Base-by-base conservation (phyloP, 768 basidiomycete species). In the Tephrocybe sp. region DNA sequence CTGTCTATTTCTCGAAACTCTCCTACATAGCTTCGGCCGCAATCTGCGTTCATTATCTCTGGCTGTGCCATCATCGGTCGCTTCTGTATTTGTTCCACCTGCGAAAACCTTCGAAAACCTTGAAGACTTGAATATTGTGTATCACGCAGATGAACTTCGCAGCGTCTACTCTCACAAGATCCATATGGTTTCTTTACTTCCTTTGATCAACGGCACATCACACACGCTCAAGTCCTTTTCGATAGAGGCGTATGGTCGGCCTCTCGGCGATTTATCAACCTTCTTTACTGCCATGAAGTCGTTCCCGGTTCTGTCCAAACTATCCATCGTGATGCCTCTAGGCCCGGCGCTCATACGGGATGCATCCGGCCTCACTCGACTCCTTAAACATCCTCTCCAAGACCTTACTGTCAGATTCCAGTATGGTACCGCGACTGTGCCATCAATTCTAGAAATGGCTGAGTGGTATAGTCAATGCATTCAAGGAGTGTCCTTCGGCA, bases 341-440 rank as follows among this genome's bases (percentile, higher is more conserved):
- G 34, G 45, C 6, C 45, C 45, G 12, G 19, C 32, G 17, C 19
- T 35, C 16, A 10, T 45, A 19, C 32, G 32, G 2, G 34, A 31
- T 38, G 12, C 49, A 45, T 44, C 42, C 26, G 35, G 45, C 17
- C 23, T 42, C 17, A 47, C 36, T 53, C 40, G 40, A 3, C 39
- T 41, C 22, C 35, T 53, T 20, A 34, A 17, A n/a, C 45, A 40
- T 16, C 31, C n/a, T 23, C 16, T 39, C n/a, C 10, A 19, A 12
- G 32, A 35, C 19, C 19, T 45, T 7, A 5, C 12, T 16, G 34
- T 45, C 33, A 17, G 45, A 16, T 33, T 34, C 26, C 13, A 12
- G 23, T 41, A 20, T 17, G 20, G 19, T 41, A 6, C 20, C 11
- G 13, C 20, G 9, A 5, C 39, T 6, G 11, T 20, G 19, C 13